Evolutionary conservation across 176 grass and related monocot genomes (phyloP), one percentile per base, ranked within the genome.

Genomic region (Oryza coarctata): DNA sequence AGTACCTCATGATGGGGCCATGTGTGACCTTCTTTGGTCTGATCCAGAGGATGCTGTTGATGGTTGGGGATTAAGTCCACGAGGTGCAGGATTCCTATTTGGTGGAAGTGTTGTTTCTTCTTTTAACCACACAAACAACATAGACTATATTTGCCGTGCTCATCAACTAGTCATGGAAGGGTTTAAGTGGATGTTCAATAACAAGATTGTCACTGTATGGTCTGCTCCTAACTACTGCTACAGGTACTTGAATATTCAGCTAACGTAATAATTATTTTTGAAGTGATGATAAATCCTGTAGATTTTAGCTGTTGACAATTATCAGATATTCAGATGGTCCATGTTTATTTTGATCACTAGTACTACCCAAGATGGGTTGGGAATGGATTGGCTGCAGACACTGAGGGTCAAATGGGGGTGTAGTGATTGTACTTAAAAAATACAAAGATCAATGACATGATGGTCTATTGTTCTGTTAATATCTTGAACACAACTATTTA

Each of bases 11-110:
- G 96, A 99, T 83, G 96, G 96, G 30, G 89, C 92, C 30, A 99
- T 99, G 96, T 99, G 96, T 88, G 96, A 99, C 77, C 93, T 99
- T n/a, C 73, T 99, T 80, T 99, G 96, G 96, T 99, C 96, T 58
- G 96, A 99, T 84, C 93, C 96, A 49, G 96, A 99, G 62, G 96
- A 99, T 68, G 91, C 87, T 71, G 94, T 97, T 50, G 96, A 99
- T 68, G 91, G 87, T 60, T 99, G 96, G 96, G 93, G 93, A 47
- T 82, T 99, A 84, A 99, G 96, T 88, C 96, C 96, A 71, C 89
- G 96, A 63, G 96, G 96, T 74, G 96, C 96, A 63, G 93, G 96
- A 30, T 99, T 85, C 78, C 89, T 99, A 29, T 99, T 99, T 88
- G 96, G 96, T 70, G 91, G 93, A 66, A 94, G 90, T 64, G 93